Conservation (phyloP, 108 stramenopile species). For the Parietichytrium sp. region DNA sequence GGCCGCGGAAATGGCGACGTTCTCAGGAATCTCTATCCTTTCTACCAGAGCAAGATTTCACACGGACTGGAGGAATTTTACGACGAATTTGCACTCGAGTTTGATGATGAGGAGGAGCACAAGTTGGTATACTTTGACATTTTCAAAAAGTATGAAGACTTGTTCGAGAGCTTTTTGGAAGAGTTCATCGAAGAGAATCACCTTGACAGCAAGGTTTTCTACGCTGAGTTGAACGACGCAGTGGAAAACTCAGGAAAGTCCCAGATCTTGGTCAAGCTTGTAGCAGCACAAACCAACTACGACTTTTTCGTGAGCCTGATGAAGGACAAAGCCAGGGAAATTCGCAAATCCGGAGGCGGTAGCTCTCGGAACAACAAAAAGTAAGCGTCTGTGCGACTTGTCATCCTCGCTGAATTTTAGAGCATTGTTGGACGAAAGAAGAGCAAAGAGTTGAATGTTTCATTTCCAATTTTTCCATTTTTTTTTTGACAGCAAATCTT, state of each 20-base stretch:
- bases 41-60: slow-evolving; percentile 10
- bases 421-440: too few relatives aligned
- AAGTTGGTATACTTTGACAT: slow-evolving; percentile 26
- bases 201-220: not conserved
- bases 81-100: not conserved
- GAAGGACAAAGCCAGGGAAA: slow-evolving; percentile 24
- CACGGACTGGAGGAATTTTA: slow-evolving; percentile 27
- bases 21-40: slow-evolving; percentile 8
- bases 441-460: too few relatives aligned
- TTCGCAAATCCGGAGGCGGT: too few relatives aligned
- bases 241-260: not conserved
- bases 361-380: too few relatives aligned
- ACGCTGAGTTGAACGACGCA: not conserved
- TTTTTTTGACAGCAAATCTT: too few relatives aligned
- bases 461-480: too few relatives aligned
- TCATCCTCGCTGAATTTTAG: too few relatives aligned
- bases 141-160: slow-evolving; percentile 13
- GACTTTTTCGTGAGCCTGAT: slow-evolving; percentile 19
- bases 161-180: not conserved
- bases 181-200: not conserved
- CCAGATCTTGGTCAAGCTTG: not conserved
- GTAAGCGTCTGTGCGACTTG: too few relatives aligned
- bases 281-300: slow-evolving; percentile 12
- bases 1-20: not conserved
- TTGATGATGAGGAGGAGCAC: slow-evolving; percentile 22